These are phyloP conservation scores for Dicorynia guianensis DNA, from an alignment of 306 rosid genomes.

Conservation along the genomic window DNA sequence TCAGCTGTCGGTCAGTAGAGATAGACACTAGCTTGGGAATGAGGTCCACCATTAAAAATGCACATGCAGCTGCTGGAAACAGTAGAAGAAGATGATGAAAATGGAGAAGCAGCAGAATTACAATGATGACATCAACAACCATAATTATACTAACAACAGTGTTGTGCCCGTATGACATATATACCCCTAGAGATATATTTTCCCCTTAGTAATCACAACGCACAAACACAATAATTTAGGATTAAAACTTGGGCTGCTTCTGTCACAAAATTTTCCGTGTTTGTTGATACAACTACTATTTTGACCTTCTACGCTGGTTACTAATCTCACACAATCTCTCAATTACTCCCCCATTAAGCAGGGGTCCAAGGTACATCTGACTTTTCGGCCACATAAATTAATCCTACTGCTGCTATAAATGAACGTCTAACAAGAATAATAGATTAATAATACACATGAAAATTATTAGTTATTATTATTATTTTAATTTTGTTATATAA, in stretches of 20 bases:
- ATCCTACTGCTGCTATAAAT: constrained; percentile 29
- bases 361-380: constrained; percentile 41
- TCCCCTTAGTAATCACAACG: constrained; percentile 32
- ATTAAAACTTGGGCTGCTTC: neutral
- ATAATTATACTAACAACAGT: constrained; percentile 40
- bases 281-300: constrained; percentile 10
- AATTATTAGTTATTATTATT: too few species aligned
- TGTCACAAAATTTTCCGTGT: neutral
- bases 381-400: constrained; percentile 46
- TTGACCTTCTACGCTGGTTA: constrained; percentile 11
- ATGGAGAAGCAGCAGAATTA: constrained; percentile 35
- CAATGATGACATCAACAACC: constrained; percentile 53
- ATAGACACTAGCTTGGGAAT: constrained; percentile 52
- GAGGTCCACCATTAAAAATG: constrained; percentile 68
- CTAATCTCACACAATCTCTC: constrained; percentile 17
- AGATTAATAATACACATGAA: constrained; percentile 8
- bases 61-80: constrained; percentile 66
- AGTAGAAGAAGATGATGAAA: constrained; percentile 32
- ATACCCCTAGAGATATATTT: constrained; percentile 45
- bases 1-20: constrained; percentile 51
- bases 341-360: constrained; percentile 10
- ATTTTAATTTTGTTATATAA: too few species aligned
- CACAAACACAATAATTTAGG: constrained; percentile 24
- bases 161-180: constrained; percentile 37
- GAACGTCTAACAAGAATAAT: constrained; percentile 20